Conservation (phyloP, 805 yeast genomes). For the Peterozyma xylosa region DNA sequence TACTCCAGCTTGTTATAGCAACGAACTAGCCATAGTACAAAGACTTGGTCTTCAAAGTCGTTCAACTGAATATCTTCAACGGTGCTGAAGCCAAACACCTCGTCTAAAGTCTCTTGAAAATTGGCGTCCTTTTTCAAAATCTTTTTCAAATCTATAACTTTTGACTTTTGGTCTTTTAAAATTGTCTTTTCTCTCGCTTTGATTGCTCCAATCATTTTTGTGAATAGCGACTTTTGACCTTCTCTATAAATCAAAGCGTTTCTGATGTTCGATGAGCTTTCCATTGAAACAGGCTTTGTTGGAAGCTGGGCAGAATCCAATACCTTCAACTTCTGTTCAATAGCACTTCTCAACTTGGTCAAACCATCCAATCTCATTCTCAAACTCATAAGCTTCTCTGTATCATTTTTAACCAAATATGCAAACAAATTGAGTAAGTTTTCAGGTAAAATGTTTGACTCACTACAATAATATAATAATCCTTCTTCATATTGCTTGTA, state of each 20-base stretch:
- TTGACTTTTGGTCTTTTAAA: constrained; percentile 25
- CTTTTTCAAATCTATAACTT: constrained; percentile 27
- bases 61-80: constrained; percentile 44
- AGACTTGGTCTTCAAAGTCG: constrained; percentile 46
- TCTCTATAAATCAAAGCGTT: constrained; percentile 27
- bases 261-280: constrained; percentile 9
- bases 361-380: constrained; percentile 58
- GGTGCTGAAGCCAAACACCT: constrained; percentile 48
- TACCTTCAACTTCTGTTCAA: constrained; percentile 37
- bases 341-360: constrained; percentile 44
- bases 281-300: neutral
- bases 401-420: constrained; percentile 36
- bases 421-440: constrained; percentile 46
- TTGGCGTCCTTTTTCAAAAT: constrained; percentile 39
- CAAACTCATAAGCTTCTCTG: constrained; percentile 38
- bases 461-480: constrained; percentile 18
- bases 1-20: constrained; percentile 37
- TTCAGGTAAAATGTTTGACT: constrained; percentile 28
- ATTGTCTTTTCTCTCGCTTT: constrained; percentile 34
- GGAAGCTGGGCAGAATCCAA: constrained; percentile 15
- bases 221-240: constrained; percentile 33
- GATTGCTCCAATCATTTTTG: constrained; percentile 27
- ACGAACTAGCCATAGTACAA: constrained; percentile 59
- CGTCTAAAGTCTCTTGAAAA: constrained; percentile 46
- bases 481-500: constrained; percentile 8